phyloP scores from a whole-genome alignment of 345 rosid species.

The Eucalyptus cladocalyx region DNA sequence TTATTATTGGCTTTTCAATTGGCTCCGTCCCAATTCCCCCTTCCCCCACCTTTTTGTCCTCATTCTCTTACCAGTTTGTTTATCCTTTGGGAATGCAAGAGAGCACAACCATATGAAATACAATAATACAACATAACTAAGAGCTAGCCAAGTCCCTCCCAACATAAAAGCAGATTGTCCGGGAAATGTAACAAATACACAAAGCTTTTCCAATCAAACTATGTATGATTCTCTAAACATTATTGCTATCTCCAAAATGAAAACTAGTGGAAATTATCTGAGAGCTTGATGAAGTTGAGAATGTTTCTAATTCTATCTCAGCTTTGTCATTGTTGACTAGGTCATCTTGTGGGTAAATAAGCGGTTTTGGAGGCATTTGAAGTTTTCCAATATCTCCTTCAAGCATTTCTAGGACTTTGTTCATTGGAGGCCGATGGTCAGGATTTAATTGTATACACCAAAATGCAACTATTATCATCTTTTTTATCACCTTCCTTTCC shows the following conservation, averaged over 20 bases:
- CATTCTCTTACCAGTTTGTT: no score
- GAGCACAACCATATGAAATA: background rate
- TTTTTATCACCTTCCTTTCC: no score
- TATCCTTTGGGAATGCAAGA: background rate
- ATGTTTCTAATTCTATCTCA: no score
- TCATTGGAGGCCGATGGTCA: no score
- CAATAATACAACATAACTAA: background rate
- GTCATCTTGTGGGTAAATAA: no score
- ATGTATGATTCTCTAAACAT: background rate
- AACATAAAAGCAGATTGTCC: background rate
- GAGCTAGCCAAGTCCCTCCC: background rate
- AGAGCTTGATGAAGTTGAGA: no score
- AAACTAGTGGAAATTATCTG: background rate
- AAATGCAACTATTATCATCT: no score
- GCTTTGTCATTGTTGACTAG: no score
- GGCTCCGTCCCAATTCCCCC: background rate
- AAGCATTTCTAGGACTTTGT: no score
- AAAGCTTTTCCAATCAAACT: background rate
- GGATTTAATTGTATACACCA: no score
- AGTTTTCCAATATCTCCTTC: no score
- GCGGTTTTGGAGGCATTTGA: no score
- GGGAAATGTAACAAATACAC: background rate
- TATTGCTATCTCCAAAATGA: background rate
- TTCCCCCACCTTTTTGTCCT: background rate
- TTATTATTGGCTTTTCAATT: background rate